Percentiles rank a stretch among this genome's conserved stretches.
Conservation (phyloP, 495 filamentous ascomycete species). For the Xylaria longipes region DNA sequence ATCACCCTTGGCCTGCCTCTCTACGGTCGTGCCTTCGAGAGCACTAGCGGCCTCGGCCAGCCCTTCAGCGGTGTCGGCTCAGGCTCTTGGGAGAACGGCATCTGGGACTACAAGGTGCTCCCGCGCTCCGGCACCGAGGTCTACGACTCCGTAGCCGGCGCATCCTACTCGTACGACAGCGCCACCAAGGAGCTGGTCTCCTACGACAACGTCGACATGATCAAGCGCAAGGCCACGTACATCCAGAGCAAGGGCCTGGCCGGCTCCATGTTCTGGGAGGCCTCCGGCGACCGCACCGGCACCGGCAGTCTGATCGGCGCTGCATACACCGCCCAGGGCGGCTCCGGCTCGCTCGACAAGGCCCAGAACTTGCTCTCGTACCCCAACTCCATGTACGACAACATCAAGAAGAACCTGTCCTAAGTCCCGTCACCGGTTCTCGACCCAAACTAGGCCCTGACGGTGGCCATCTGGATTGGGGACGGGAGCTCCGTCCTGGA, state of each 20-base stretch:
- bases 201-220: slow-evolving; percentile 73
- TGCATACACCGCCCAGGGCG: slow-evolving; percentile 47
- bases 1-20: slow-evolving; percentile 86
- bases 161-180: slow-evolving; percentile 74
- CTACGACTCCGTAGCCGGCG: slow-evolving; percentile 56
- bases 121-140: slow-evolving; percentile 54
- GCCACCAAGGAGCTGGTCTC: slow-evolving; percentile 65
- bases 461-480: slow-evolving; percentile 31
- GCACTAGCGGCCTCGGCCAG: slow-evolving; percentile 72
- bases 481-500: slow-evolving; percentile 32
- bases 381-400: slow-evolving; percentile 51
- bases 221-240: slow-evolving; percentile 69
- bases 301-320: slow-evolving; percentile 68
- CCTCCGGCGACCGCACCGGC: slow-evolving; percentile 69
- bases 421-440: slow-evolving; percentile 15
- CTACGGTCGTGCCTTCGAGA: slow-evolving; percentile 80
- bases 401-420: slow-evolving; percentile 44
- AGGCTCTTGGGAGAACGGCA: slow-evolving; percentile 75
- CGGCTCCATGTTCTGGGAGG: slow-evolving; percentile 94
- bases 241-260: slow-evolving; percentile 68
- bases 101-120: slow-evolving; percentile 83
- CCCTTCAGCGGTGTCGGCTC: slow-evolving; percentile 68
- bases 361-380: slow-evolving; percentile 48
- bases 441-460: background rate
- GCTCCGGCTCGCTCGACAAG: slow-evolving; percentile 38